Evolutionary conservation across 306 rosid species (phyloP).

Genomic region (Fragaria ananassa): DNA sequence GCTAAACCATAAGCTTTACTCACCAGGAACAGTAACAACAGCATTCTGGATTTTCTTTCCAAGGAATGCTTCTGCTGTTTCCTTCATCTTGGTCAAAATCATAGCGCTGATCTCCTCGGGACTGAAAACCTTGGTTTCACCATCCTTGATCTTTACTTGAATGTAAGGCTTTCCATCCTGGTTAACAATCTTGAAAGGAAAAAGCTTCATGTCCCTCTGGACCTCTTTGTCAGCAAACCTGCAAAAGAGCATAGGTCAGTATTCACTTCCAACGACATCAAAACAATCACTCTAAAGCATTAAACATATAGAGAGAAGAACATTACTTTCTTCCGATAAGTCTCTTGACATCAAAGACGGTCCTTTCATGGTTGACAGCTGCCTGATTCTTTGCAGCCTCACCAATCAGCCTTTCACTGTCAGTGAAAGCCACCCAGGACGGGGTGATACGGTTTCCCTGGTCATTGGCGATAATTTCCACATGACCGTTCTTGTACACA

Average conservation of each 20-base stretch:
- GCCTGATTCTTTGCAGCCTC: conserved; percentile 99
- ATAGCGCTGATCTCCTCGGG: conserved; percentile 97
- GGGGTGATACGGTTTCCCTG: conserved; percentile 99
- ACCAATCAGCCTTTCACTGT: conserved; percentile 85
- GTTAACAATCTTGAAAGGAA: conserved; percentile 91
- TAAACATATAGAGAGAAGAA: not conserved
- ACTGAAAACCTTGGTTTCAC: conserved; percentile 93
- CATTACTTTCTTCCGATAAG: conserved; percentile 93
- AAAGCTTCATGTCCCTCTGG: conserved; percentile 80
- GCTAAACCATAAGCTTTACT: conserved; percentile 3
- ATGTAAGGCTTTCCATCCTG: conserved; percentile 97
- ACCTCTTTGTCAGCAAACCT: conserved; percentile 94
- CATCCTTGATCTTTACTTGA: conserved; percentile 78
- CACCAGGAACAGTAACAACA: conserved; percentile 96
- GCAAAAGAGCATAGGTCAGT: conserved; percentile 21
- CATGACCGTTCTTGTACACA: conserved; percentile 93
- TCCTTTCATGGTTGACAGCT: conserved; percentile 90
- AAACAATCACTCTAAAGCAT: not conserved
- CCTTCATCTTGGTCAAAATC: conserved; percentile 87
- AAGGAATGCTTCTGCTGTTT: conserved; percentile 95
- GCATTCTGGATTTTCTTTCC: conserved; percentile 90
- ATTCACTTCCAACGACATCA: not conserved
- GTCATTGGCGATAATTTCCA: conserved; percentile 97
- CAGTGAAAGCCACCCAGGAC: conserved; percentile 92
- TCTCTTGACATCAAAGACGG: conserved; percentile 95